A percentile compares a stretch with the other conserved stretches of the same genome.
Conservation (phyloP, 1,284 basidiomycete genomes). For the Ustilago curta region DNA sequence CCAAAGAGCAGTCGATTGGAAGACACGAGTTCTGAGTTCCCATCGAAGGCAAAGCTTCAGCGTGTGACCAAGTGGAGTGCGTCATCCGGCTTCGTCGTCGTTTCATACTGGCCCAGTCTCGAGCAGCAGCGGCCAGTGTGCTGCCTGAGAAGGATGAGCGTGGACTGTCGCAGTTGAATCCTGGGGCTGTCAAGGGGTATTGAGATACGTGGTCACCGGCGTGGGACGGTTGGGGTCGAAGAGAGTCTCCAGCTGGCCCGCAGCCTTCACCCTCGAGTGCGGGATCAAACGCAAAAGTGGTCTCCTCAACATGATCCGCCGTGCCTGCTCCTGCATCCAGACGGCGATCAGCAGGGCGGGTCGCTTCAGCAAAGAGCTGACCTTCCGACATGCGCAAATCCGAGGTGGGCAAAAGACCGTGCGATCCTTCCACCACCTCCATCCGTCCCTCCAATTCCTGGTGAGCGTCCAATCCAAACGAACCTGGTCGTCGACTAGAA, state of each 20-base stretch:
- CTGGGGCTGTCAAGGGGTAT: conserved; percentile 2
- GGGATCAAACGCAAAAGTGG: conserved; percentile 32
- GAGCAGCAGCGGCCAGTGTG: conserved; percentile 45
- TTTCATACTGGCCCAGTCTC: conserved; percentile 48
- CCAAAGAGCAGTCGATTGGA: no score
- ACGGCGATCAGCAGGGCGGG: conserved; percentile 19
- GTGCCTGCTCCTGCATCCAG: conserved; percentile 4
- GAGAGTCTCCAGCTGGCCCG: neutral
- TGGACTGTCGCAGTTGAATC: conserved; percentile 13
- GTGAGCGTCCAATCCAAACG: conserved; percentile 18
- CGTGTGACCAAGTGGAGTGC: conserved; percentile 6
- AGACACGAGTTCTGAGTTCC: no score
- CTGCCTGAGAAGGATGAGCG: conserved; percentile 44
- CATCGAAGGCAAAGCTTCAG: neutral
- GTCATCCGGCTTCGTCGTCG: conserved; percentile 16
- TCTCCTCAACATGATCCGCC: neutral
- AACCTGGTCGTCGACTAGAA: conserved; percentile 14
- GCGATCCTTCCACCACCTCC: neutral
- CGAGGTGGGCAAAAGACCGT: neutral
- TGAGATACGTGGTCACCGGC: neutral
- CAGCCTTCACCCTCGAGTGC: conserved; percentile 31
- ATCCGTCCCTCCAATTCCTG: neutral
- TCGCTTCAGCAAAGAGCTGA: conserved; percentile 29
- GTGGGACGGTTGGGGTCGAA: neutral
- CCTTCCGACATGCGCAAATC: conserved; percentile 12